Conservation (phyloP, 1,139 yeast genomes). For the Protomyces gravidus region DNA sequence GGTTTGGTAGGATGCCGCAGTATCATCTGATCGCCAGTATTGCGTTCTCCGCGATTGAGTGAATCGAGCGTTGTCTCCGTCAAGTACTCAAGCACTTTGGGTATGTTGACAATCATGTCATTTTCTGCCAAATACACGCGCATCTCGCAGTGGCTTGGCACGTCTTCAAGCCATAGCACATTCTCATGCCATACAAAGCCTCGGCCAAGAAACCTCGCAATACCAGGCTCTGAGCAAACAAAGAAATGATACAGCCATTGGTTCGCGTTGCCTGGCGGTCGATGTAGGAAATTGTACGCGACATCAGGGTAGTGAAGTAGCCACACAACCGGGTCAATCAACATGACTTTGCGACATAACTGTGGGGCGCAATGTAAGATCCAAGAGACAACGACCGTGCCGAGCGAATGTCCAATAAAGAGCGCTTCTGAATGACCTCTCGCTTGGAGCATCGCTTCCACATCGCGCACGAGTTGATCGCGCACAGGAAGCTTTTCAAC, state of each 20-base stretch:
- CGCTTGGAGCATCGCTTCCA: conserved; percentile 3
- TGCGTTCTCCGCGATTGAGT: background rate
- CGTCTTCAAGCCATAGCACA: conserved; percentile 24
- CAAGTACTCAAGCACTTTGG: conserved; percentile 22
- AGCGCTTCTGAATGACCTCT: conserved; percentile 12
- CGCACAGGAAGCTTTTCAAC: conserved; percentile 16
- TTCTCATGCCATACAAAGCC: conserved; percentile 30
- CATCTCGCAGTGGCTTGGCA: conserved; percentile 7
- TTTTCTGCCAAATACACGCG: conserved; percentile 27
- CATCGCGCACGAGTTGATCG: conserved; percentile 19
- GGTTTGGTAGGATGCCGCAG: background rate
- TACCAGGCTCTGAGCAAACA: conserved; percentile 28
- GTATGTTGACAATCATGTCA: conserved; percentile 26
- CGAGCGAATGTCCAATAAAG: conserved; percentile 26
- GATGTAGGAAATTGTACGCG: conserved; percentile 28
- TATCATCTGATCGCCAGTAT: conserved; percentile 11
- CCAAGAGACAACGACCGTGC: conserved; percentile 25
- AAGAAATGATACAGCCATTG: conserved; percentile 29
- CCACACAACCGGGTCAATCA: conserved; percentile 27
- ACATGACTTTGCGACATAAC: conserved; percentile 12
- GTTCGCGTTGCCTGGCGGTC: conserved; percentile 26
- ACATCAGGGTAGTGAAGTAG: conserved; percentile 28
- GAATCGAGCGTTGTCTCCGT: conserved; percentile 5
- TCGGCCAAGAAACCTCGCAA: conserved; percentile 27
- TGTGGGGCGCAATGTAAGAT: conserved; percentile 20